These are phyloP conservation scores for Phycomyces nitens DNA, from an alignment of 192 early-diverging fungal genomes.

Conservation along the genomic window DNA sequence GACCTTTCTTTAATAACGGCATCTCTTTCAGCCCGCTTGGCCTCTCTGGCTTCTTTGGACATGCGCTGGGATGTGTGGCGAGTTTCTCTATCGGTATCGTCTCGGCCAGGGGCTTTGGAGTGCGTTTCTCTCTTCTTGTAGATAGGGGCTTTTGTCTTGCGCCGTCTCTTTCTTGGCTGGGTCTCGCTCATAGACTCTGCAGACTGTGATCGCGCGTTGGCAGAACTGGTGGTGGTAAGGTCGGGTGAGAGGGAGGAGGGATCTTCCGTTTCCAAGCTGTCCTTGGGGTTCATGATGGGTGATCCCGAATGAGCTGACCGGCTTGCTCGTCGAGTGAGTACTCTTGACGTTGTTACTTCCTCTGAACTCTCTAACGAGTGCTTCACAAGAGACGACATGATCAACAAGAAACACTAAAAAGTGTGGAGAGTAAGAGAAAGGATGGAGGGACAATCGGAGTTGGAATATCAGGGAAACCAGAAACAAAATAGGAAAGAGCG, in stretches of 20 bases:
- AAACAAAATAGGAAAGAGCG: slow-evolving; percentile 2
- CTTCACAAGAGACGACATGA: too few relatives aligned
- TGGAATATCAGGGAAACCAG: not conserved
- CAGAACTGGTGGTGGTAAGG: not conserved
- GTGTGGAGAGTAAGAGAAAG: not conserved
- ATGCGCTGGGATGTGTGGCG: slow-evolving; percentile 20
- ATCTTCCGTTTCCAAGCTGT: not conserved
- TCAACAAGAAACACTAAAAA: not conserved
- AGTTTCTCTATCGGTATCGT: slow-evolving; percentile 28
- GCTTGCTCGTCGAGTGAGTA: slow-evolving; percentile 15
- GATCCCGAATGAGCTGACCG: slow-evolving; percentile 19
- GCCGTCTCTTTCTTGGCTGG: slow-evolving; percentile 6
- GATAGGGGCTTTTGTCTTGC: slow-evolving; percentile 1
- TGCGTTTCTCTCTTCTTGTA: slow-evolving; percentile 9
- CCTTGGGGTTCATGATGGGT: slow-evolving; percentile 8
- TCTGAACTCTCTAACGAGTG: too few relatives aligned
- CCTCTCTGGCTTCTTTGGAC: slow-evolving; percentile 29
- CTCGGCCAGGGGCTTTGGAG: not conserved
- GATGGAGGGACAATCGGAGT: not conserved
- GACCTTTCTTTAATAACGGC: slow-evolving; percentile 21
- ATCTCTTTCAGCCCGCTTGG: slow-evolving; percentile 23
- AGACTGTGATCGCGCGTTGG: slow-evolving; percentile 20
- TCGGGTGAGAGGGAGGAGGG: slow-evolving; percentile 13
- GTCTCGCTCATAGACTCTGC: slow-evolving; percentile 10
- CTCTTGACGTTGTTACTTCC: not conserved